Evolutionary conservation across 495 filamentous ascomycete species (phyloP), one percentile per base, ranked within the genome.

Genomic region (Aspergillus nanangensis): DNA sequence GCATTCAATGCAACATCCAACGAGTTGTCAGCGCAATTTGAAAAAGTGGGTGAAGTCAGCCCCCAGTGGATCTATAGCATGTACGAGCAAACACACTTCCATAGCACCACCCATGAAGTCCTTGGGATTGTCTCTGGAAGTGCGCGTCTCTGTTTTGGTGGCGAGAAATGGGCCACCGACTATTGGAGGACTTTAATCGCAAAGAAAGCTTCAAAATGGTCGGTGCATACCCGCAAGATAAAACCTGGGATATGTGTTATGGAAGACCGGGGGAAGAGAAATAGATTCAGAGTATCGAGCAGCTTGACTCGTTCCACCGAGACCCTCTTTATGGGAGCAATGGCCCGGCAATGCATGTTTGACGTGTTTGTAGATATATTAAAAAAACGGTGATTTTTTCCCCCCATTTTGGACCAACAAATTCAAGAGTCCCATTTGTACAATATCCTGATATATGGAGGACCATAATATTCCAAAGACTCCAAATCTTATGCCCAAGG

Each of bases 191-290:
- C 56, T 38, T 75, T 21, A 65, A 65, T 20, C 61, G 57, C 3
- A 38, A 48, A 10, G 46, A 57, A 21, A n/a, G 37, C 3, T 87
- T 88, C 58, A 61, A 70, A 48, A 87, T 87, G 80, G 75, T 88
- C 5, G 83, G 82, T 9, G 73, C 70, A 37, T 88, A 87, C 69
- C 81, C 80, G 8, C 63, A 46, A 32, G 71, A 71, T 2, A 75
- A 72, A 38, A 54, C 63, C 21, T 86, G 80, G 78, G 81, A 85
- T 59, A 84, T 87, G 81, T 87, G 82, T 49, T 87, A 85, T 66
- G 82, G 84, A 18, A 63, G 63, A 45, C 42, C 52, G 13, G 74
- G 63, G 2, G 78, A 83, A 50, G 71, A 78, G 49, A 62, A 65
- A 31, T 76, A 76, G 53, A 56, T 74, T 11, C 53, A 67, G 24